Conservation (phyloP, 2,329 filamentous ascomycete genomes). For the Epichloe baconii region DNA sequence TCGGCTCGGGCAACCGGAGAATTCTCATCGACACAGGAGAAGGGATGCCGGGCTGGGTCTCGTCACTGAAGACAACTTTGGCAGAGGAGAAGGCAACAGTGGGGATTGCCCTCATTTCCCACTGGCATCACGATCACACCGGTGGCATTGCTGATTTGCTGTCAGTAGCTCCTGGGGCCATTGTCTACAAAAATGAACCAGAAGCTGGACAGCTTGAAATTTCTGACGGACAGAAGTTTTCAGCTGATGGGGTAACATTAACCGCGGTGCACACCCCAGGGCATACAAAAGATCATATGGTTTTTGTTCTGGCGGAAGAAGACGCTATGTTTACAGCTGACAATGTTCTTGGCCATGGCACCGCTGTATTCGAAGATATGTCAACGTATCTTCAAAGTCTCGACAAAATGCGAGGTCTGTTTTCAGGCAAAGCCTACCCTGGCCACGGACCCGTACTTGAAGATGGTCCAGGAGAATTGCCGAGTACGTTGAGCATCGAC, state of each 20-base stretch:
- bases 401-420: conserved; percentile 52
- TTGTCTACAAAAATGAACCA: conserved; percentile 55
- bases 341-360: conserved; percentile 79
- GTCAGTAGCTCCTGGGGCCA: conserved; percentile 45
- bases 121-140: conserved; percentile 86
- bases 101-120: conserved; percentile 63
- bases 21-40: conserved; percentile 87
- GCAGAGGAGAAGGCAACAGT: conserved; percentile 55
- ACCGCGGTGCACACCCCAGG: conserved; percentile 49
- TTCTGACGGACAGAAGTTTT: conserved; percentile 39
- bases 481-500: conserved; percentile 76
- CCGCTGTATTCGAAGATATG: conserved; percentile 72
- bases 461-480: conserved; percentile 57
- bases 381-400: conserved; percentile 55
- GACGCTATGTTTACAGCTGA: conserved; percentile 80
- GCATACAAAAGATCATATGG: conserved; percentile 74
- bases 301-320: conserved; percentile 63
- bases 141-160: conserved; percentile 62
- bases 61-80: conserved; percentile 51
- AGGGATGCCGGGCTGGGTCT: conserved; percentile 61
- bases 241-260: conserved; percentile 49
- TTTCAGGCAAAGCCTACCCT: conserved; percentile 63
- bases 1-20: conserved; percentile 61
- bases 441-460: conserved; percentile 74
- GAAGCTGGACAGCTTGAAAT: conserved; percentile 31